phyloP scores from a whole-genome alignment of 73 alveolate species.

The Paraurostyla sp. region DNA sequence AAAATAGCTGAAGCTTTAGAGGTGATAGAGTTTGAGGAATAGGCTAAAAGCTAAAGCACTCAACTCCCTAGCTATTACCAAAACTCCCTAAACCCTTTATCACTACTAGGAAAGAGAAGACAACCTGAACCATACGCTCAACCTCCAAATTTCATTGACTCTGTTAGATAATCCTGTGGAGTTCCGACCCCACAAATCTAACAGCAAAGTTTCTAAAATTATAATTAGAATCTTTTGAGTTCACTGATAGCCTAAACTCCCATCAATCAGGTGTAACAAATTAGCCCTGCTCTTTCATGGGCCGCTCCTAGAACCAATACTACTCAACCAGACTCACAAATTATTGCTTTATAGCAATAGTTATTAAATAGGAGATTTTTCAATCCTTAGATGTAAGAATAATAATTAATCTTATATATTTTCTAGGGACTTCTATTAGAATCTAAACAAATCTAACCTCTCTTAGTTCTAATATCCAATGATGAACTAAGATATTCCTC shows the following conservation, averaged over 20 bases:
- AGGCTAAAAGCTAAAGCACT: background rate
- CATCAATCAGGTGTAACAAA: background rate
- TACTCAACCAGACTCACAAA: too few relatives aligned
- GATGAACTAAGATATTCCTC: too few relatives aligned
- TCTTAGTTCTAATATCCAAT: background rate
- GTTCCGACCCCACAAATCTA: background rate
- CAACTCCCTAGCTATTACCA: background rate
- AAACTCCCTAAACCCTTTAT: background rate
- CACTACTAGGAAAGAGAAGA: background rate
- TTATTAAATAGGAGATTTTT: too few relatives aligned
- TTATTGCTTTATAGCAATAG: too few relatives aligned
- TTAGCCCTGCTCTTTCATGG: background rate
- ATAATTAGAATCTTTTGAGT: background rate
- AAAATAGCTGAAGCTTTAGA: slow-evolving; percentile 22
- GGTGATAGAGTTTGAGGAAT: slow-evolving; percentile 6
- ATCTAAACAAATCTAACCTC: too few relatives aligned
- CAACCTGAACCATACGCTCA: background rate
- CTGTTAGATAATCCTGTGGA: background rate
- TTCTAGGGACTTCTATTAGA: too few relatives aligned
- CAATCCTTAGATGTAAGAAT: too few relatives aligned
- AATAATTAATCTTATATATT: too few relatives aligned
- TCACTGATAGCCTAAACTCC: too few relatives aligned
- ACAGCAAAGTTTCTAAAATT: background rate
- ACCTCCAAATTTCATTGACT: background rate
- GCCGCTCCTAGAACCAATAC: background rate